These are phyloP conservation scores for Diplosphaera chodatii DNA, from an alignment of 139 green algal genomes.

Conservation along the genomic window DNA sequence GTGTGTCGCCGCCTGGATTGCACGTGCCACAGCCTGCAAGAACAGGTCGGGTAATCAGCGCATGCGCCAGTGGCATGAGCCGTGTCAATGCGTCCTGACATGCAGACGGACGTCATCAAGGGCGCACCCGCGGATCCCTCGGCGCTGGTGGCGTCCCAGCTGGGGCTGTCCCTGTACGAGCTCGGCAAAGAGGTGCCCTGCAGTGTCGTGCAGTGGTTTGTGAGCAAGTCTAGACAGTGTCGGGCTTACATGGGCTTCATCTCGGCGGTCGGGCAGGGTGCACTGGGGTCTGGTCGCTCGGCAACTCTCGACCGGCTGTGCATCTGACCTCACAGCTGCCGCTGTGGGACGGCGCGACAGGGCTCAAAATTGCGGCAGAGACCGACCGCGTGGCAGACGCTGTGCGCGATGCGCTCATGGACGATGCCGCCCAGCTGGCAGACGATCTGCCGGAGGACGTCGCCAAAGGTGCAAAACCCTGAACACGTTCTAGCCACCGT, in stretches of 20 bases:
- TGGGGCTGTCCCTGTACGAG: conserved; percentile 48
- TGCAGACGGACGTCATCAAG: conserved; percentile 19
- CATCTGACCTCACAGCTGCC: conserved; percentile 39
- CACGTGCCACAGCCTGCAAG: too few species aligned
- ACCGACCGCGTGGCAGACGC: conserved; percentile 40
- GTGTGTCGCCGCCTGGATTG: too few species aligned
- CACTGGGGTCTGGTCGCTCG: too few species aligned
- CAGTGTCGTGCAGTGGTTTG: too few species aligned
- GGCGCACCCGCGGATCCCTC: conserved; percentile 56
- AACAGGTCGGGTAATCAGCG: too few species aligned
- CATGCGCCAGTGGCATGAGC: too few species aligned
- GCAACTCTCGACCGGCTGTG: too few species aligned
- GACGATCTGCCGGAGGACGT: conserved; percentile 30
- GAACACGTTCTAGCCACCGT: too few species aligned
- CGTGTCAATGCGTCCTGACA: too few species aligned
- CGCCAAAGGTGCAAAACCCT: not conserved
- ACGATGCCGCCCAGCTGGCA: conserved; percentile 37
- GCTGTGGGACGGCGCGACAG: conserved; percentile 52
- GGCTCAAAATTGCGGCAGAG: conserved; percentile 24
- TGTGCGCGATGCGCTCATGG: conserved; percentile 59
- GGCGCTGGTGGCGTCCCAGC: conserved; percentile 45
- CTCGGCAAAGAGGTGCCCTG: conserved; percentile 24
- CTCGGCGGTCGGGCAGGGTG: too few species aligned
- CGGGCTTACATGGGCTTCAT: too few species aligned
- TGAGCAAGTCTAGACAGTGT: too few species aligned